Evolutionary conservation across 176 grass and related monocot genomes (phyloP), one percentile per base, ranked within the genome.

Genomic region (Ensete ventricosum): DNA sequence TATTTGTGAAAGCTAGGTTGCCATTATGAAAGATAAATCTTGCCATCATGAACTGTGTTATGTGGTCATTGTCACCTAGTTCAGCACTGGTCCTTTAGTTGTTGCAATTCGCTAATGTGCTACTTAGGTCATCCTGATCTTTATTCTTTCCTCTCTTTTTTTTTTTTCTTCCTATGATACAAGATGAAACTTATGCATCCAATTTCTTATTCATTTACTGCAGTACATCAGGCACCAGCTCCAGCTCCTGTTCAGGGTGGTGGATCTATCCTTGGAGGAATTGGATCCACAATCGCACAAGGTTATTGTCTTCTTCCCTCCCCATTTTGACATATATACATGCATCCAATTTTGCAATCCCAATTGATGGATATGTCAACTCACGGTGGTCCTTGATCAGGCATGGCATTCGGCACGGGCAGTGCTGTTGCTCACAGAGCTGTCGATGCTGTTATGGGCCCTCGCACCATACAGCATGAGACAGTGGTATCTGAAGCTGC

Each of bases 341-440:
- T 17, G 6, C 48, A 58, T 43, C 23, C n/a, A 76, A 50, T 64
- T 24, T 14, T 27, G 0, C 1, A 14, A 14, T 13, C 27, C 14
- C 11, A 17, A 9, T 74, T 1, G 20, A 19, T 14, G 6, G 20
- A 19, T 14, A 19, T 62, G 17, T 62, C 57, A 19, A 62, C 20
- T 62, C 17, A 62, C 19, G 4, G 57, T 14, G 34, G 34, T 11
- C 24, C 19, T 71, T 17, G 11, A 27, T 54, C 64, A 86, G 79
- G 84, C 53, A 79, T 86, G 70, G 84, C 76, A 26, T 86, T 78
- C 49, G 79, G 84, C 4, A 49, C 72, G 1, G 84, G 84, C 25
- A 86, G 64, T 29, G 77, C 79, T 24, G 49, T 86, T 78, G 84
- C 65, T 51, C 84, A 82, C 75, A 79, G 84, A 34, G 79, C 69